phyloP scores from a whole-genome alignment of 768 basidiomycete species.

The Suillus cothurnatus region DNA sequence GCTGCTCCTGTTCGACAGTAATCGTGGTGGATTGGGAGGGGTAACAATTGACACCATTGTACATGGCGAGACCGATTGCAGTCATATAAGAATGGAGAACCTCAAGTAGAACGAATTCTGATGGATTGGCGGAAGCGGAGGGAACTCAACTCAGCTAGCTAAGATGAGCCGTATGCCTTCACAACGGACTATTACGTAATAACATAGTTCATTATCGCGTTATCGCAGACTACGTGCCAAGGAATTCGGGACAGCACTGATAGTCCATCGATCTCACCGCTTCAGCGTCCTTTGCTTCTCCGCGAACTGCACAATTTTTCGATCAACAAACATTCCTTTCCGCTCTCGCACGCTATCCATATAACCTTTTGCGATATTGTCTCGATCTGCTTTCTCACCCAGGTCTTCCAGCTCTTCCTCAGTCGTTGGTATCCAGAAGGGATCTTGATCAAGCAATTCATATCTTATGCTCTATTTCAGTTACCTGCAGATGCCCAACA shows the following conservation, averaged over 20 bases:
- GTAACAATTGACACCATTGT: constrained; percentile 20
- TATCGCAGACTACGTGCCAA: constrained; percentile 5
- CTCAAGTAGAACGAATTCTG: constrained; percentile 13
- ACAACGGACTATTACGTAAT: constrained; percentile 29
- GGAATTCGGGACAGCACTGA: neutral
- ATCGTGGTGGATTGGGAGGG: constrained; percentile 18
- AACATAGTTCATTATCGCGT: neutral
- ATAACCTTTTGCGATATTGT: constrained; percentile 91
- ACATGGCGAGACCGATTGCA: constrained; percentile 23
- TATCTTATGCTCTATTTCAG: constrained; percentile 54
- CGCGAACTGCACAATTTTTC: constrained; percentile 92
- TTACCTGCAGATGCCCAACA: constrained; percentile 1
- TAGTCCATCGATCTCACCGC: constrained; percentile 38
- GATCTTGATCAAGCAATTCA: constrained; percentile 91
- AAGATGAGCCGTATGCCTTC: constrained; percentile 15
- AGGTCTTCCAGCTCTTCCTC: constrained; percentile 96
- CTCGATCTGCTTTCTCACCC: constrained; percentile 92
- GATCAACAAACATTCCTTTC: constrained; percentile 95
- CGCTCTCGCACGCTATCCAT: constrained; percentile 89
- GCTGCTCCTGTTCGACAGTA: constrained; percentile 26
- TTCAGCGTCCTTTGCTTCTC: constrained; percentile 95
- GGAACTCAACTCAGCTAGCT: constrained; percentile 17
- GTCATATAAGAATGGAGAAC: constrained; percentile 23
- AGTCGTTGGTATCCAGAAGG: constrained; percentile 97
- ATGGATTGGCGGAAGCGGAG: constrained; percentile 11